Evolutionary conservation across 1,284 basidiomycete genomes (phyloP), one percentile per base, ranked within the genome.

Genomic region (Puccinia triticina): DNA sequence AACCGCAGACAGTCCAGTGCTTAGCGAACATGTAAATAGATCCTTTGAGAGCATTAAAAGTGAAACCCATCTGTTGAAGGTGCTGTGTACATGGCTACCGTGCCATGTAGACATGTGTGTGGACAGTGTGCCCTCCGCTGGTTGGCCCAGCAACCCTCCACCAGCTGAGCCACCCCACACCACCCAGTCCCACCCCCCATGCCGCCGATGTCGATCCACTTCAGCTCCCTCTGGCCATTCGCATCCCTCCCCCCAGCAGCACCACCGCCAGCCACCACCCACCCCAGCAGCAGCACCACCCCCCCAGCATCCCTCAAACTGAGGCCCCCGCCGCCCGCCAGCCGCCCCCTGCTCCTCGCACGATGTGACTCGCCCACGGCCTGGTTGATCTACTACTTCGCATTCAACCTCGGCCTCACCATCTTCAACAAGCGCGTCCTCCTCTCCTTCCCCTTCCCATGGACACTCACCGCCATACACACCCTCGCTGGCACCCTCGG

Each of bases 371-470:
- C 79, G 2, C 37, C 69, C 3, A 50, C 57, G 12, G 79, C 79
- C 43, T 95, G 93, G 93, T 89, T 96, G 26, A 85, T 87, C 14
- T 88, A 94, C 83, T 97, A 96, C 89, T 96, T 98, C 85, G 88
- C 89, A 83, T 93, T 96, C 90, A 97, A 97, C 87, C 91, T 98
- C 48, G 90, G 90, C 10, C 90, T 97, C 84, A 97, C 95, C 0
- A 88, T 98, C 61, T 96, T 94, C 88, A 97, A 97, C 90, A 97
- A 98, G 88, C 89, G 91, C 61, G 92, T 97, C 14, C 90, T 97
- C 82, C 91, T 93, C 77, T 90, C 90, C 81, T 97, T 97, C 87
- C 95, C 95, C 0, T 97, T 94, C 86, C 95, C 95, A 4, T 97
- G 96, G 85, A 85, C 86, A 7, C 83, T 87, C 26, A 86, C 86